Evolutionary conservation across 148 eudicot species (phyloP).

Genomic region (Oxyria digyna): DNA sequence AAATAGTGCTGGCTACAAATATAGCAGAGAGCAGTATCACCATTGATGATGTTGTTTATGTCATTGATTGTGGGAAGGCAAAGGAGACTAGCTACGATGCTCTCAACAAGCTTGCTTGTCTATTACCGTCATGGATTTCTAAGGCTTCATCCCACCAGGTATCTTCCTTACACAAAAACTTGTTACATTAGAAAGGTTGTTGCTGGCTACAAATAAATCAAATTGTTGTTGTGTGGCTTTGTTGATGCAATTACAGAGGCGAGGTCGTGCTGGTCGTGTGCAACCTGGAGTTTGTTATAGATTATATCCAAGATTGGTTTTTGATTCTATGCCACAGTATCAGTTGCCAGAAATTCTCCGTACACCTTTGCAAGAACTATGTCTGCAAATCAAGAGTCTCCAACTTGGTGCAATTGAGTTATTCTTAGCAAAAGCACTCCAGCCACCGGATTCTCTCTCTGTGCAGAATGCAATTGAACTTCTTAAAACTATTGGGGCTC

Average conservation of each 20-base stretch:
- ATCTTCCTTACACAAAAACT: constrained; percentile 4
- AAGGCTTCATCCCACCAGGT: constrained; percentile 99
- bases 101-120: constrained; percentile 90
- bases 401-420: constrained; percentile 69
- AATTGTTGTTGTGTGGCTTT: neutral
- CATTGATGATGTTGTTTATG: constrained; percentile 93
- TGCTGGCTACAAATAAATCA: neutral
- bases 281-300: constrained; percentile 92
- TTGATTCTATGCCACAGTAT: constrained; percentile 87
- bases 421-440: constrained; percentile 85
- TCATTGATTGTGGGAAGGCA: constrained; percentile 93
- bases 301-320: constrained; percentile 70
- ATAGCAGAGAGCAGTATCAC: constrained; percentile 98
- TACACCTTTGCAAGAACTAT: constrained; percentile 89
- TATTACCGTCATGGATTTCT: constrained; percentile 95
- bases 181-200: neutral
- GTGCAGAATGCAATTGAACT: constrained; percentile 95
- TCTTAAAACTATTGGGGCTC: constrained; percentile 85
- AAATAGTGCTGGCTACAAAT: constrained; percentile 92
- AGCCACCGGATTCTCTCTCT: constrained; percentile 92
- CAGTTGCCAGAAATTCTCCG: constrained; percentile 96
- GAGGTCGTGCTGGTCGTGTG: constrained; percentile 98
- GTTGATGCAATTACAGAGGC: constrained; percentile 44
- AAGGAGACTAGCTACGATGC: constrained; percentile 99
- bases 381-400: constrained; percentile 80